Evolutionary conservation across 202 grass and related monocot species (phyloP).

Genomic region (Setaria italica): DNA sequence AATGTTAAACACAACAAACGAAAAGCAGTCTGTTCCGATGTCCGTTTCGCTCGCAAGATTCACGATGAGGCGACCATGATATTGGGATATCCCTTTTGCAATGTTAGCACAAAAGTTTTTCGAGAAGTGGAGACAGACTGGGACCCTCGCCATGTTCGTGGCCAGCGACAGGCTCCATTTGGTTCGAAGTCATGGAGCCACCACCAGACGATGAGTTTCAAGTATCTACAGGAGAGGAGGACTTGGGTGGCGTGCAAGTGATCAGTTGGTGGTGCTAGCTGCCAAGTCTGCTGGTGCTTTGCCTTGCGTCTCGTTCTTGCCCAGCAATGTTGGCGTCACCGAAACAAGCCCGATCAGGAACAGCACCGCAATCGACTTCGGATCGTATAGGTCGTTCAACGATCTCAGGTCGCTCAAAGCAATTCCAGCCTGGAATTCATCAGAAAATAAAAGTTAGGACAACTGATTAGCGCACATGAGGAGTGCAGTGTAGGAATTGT

Average conservation of each 20-base stretch:
- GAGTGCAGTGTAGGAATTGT: not conserved
- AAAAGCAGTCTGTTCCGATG: not conserved
- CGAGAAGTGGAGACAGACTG: not conserved
- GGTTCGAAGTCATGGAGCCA: conserved; percentile 15
- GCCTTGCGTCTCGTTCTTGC: conserved; percentile 61
- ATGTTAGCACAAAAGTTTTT: not conserved
- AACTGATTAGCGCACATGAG: not conserved
- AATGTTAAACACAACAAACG: not conserved
- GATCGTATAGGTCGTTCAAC: conserved; percentile 83
- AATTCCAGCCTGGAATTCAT: conserved; percentile 78
- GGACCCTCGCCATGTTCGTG: conserved; percentile 19
- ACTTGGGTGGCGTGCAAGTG: conserved; percentile 13
- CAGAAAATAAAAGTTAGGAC: conserved; percentile 6
- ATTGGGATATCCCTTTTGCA: not conserved
- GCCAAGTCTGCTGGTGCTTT: conserved; percentile 33
- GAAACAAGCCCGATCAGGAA: conserved; percentile 92
- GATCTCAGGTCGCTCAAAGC: conserved; percentile 85
- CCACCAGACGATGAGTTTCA: conserved; percentile 38
- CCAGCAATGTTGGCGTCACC: conserved; percentile 74
- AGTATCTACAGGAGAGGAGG: conserved; percentile 62
- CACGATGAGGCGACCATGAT: not conserved
- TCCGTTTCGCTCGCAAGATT: conserved; percentile 8
- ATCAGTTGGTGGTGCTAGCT: conserved; percentile 48
- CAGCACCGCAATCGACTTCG: conserved; percentile 70
- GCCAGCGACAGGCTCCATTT: not conserved